These are phyloP conservation scores for Phascolomyces articulosus DNA, from an alignment of 371 early-diverging fungal species.

Conservation along the genomic window DNA sequence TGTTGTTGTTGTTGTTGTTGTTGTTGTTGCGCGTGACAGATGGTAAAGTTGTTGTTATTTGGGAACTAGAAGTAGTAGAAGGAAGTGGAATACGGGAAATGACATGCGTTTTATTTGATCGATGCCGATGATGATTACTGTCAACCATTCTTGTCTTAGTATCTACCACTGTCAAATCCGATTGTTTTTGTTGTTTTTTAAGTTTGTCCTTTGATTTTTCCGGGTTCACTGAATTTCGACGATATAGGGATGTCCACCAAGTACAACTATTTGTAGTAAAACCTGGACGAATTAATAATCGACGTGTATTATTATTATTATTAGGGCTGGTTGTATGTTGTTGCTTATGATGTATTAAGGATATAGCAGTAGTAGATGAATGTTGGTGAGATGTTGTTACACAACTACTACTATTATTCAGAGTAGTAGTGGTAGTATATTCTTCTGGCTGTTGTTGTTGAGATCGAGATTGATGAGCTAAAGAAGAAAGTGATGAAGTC, in stretches of 20 bases:
- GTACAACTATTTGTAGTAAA: not conserved
- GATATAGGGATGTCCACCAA: constrained; percentile 7
- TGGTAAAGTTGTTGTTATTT: too few relatives aligned
- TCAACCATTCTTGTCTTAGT: not conserved
- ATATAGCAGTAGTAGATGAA: too few relatives aligned
- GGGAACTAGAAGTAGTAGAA: too few relatives aligned
- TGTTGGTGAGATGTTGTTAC: too few relatives aligned
- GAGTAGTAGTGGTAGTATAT: not conserved
- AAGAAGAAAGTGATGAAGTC: constrained; percentile 4
- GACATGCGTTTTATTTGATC: too few relatives aligned
- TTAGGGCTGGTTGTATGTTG: not conserved
- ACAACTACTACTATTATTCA: too few relatives aligned
- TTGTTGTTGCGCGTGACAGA: too few relatives aligned
- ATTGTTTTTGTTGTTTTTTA: too few relatives aligned
- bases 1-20: too few relatives aligned
- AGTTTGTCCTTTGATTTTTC: not conserved
- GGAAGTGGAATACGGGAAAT: too few relatives aligned
- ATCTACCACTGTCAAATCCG: too few relatives aligned
- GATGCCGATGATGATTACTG: not conserved
- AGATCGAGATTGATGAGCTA: not conserved
- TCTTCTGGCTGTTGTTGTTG: not conserved
- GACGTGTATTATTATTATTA: not conserved
- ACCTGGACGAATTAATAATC: not conserved
- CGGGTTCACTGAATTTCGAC: not conserved
- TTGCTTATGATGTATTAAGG: not conserved